Evolutionary conservation across 1,284 basidiomycete genomes (phyloP), one percentile per base, ranked within the genome.

Genomic region (Fomitopsis palustris): DNA sequence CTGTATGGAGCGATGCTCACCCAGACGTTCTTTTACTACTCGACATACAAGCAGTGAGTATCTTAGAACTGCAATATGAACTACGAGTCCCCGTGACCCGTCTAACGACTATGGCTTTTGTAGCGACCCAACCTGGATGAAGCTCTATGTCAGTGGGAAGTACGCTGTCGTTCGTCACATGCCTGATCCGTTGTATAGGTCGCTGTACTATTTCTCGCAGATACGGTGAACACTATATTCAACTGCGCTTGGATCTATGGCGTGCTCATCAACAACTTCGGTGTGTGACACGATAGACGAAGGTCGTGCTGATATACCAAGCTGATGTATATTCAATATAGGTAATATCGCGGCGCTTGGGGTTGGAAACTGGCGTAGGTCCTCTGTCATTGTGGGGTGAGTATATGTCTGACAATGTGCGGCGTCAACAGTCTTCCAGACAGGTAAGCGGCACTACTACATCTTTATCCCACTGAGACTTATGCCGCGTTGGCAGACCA

Each of bases 71-170:
- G 23, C 25, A 14, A n/a, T 33, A n/a, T n/a, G n/a, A n/a, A n/a
- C n/a, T n/a, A n/a, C 14, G 7, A 2, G 49, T 35, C 8, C 17
- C 49, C n/a, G 21, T n/a, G n/a, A n/a, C 17, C 5, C 14, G n/a
- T 51, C 23, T 45, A 8, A 16, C 45, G 17, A 19, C 39, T n/a
- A 25, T 1, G 14, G 14, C 35, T 21, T 21, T 38, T 3, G 4
- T 31, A 60, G 58, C 12, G 58, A 60, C 47, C 55, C 47, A 3
- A 23, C 21, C 16, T 56, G 58, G 54, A n/a, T 60, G 27, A 60
- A 54, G 49, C 7, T 53, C 17, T 60, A 56, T 49, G 58, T 60
- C 17, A 35, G 49, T 49, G 0, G n/a, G 21, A 3, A 19, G 9
- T 35, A 10, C 35, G 17, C 23, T 9, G 2, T 25, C 12, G 27